These are phyloP conservation scores for Musa beccarii DNA, from an alignment of 176 grass and related monocot species.

Conservation along the genomic window DNA sequence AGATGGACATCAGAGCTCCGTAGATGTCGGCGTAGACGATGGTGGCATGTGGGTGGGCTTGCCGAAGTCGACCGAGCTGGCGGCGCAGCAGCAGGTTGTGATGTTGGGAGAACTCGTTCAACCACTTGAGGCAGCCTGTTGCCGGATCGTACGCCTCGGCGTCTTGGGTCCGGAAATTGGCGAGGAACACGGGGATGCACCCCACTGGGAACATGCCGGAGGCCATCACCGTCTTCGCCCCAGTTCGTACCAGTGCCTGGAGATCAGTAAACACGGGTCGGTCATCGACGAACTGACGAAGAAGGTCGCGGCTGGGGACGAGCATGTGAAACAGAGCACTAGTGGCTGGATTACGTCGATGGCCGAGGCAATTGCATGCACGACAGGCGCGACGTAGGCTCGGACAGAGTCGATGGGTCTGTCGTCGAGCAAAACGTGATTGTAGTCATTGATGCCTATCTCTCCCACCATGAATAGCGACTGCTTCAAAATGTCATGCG, in stretches of 20 bases:
- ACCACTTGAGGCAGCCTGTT: neutral
- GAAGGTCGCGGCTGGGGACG: too few relatives aligned
- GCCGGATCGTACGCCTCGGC: neutral
- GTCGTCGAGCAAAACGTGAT: too few relatives aligned
- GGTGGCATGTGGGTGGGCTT: neutral
- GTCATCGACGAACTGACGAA: too few relatives aligned
- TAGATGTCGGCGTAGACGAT: slow-evolving; percentile 14
- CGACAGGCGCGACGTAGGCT: neutral
- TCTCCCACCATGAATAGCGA: neutral
- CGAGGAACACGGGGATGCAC: neutral
- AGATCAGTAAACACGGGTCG: neutral
- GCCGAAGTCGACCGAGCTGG: slow-evolving; percentile 6
- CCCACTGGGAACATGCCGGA: neutral
- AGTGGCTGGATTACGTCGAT: neutral
- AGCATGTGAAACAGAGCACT: neutral
- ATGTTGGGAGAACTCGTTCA: slow-evolving; percentile 1
- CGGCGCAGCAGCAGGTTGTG: slow-evolving; percentile 15
- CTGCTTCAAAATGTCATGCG: neutral
- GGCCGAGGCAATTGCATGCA: neutral
- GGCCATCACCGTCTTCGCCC: neutral
- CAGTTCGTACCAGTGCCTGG: neutral
- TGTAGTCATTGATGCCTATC: neutral
- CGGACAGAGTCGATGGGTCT: too few relatives aligned
- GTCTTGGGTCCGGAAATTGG: neutral
- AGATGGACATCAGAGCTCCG: slow-evolving; percentile 34